Evolutionary conservation across 331 rosid genomes (phyloP), one percentile per base, ranked within the genome.

Genomic region (Stylosanthes scabra): DNA sequence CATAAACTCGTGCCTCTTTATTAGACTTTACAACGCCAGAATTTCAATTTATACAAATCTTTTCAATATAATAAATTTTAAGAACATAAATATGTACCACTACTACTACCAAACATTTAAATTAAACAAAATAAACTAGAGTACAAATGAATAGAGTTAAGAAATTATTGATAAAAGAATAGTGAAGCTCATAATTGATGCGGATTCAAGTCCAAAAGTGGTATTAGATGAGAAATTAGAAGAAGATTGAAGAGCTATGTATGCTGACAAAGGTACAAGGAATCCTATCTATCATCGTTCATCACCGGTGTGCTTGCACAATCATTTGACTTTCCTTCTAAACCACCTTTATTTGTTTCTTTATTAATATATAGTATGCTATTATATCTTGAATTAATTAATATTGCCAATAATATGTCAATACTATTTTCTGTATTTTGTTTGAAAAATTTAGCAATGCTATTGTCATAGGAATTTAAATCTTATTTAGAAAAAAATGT

Each of bases 1-100:
- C 41, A 49, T 49, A 80, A 61, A 61, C 73, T 62, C 72, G 68
- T 80, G 76, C 72, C 76, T 15, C 83, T 73, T 74, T 79, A 28
- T 14, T 9, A 28, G 41, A 74, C 80, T 69, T 69, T 69, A 80
- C 84, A 75, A 57, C 73, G 5, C 51, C 6, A 54, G 1, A 61
- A 68, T 34, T 34, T 34, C 39, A 34, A 34, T 34, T 4, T 34
- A 42, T 67, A 6, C 34, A 14, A 15, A 13, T 46, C 11, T 56
- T 76, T 42, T 75, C 75, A 1, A 3, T 74, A 67, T 46, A 75
- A 82, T 8, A 66, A 68, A 60, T 15, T 5, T 15, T 5, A 11
- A 0, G 8, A 11, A 34, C 7, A 34, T 5, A 63, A 64, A 78
- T 20, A 34, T 34, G 6, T 34, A 34, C 39, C 5, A 34, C 6